phyloP scores from a whole-genome alignment of 257 asterid species.

The Nicotiana tomentosiformis region DNA sequence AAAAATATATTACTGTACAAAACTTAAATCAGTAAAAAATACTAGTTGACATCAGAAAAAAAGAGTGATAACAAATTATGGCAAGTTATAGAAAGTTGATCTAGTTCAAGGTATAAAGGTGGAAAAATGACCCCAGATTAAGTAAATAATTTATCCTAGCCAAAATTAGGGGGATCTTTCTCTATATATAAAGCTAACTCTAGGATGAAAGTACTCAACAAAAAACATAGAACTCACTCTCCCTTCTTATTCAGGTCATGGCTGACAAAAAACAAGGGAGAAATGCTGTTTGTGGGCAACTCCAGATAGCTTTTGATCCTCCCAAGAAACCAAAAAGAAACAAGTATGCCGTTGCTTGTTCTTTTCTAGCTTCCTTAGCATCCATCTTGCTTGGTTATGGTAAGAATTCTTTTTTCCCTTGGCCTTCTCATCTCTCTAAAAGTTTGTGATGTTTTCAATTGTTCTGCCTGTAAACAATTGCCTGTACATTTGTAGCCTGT shows the following conservation, averaged over 20 bases:
- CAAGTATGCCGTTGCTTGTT: slow-evolving; percentile 34
- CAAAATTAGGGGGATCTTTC: not conserved
- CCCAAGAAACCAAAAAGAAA: slow-evolving; percentile 26
- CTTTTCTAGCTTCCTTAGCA: slow-evolving; percentile 34
- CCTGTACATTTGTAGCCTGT: not conserved
- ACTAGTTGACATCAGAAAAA: not conserved
- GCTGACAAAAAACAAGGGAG: slow-evolving; percentile 10
- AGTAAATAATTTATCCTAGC: not conserved
- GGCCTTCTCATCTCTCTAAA: not conserved
- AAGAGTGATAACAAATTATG: not conserved
- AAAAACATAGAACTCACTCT: not conserved
- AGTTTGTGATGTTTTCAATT: not conserved
- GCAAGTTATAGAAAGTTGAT: not conserved
- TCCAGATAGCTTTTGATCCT: slow-evolving; percentile 23
- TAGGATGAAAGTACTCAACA: not conserved
- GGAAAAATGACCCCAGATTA: not conserved
- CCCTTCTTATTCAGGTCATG: not conserved
- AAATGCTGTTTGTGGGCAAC: slow-evolving; percentile 11
- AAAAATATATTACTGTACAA: not conserved
- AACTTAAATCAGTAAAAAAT: not conserved
- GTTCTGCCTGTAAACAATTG: not conserved
- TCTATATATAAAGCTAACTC: not conserved
- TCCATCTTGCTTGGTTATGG: slow-evolving; percentile 45
- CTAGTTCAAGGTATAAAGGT: not conserved
- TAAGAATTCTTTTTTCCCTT: not conserved